Base-by-base conservation (phyloP, 441 rosid genomes). In the Erysimum cheiri region DNA sequence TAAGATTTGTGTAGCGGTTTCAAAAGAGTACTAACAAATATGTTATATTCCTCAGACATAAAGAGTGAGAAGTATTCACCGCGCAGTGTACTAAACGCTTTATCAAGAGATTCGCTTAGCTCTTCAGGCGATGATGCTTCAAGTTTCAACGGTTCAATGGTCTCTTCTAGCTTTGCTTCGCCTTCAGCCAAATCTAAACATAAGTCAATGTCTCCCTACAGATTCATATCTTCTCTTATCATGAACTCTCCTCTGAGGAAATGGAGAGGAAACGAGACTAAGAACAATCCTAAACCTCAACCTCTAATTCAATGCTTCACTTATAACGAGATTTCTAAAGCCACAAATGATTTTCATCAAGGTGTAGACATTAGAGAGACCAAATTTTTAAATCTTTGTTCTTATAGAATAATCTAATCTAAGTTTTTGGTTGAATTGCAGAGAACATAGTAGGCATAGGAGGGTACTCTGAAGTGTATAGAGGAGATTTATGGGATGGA, bases 381-480 rank as follows among this genome's bases (percentile, higher is more conserved):
- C 19, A 39, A n/a, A 5, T 3, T 8, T 54, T 49, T 8, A 26
- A 46, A n/a, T n/a, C n/a, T n/a, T n/a, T n/a, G n/a, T n/a, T 33
- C 9, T 14, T 43, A 1, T 31, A 24, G 22, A 28, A 19, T 19
- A 9, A 31, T 11, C 12, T 31, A 15, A 52, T 24, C 5, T 13
- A 68, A 37, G 33, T n/a, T 19, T 61, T 14, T 33, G 36, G 49
- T 60, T 67, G 72, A 68, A 24, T 69, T 39, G 50, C 73, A 93
- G 98, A 85, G 49, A 85, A 85, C 39, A 69, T 89, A 73, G 91
- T 88, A 36, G 97, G 97, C 6, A 67, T 82, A 80, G 96, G 98
- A 11, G 98, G 97, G 13, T 89, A 85, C 80, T 88, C 98, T 8
- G 96, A 93, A 70, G 98, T 93, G 37, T 93, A 91, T 69, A 85